A percentile compares a stretch with the other conserved stretches of the same genome.
Conservation (phyloP, 805 yeast genomes). For the Candida nonsorbophila region DNA sequence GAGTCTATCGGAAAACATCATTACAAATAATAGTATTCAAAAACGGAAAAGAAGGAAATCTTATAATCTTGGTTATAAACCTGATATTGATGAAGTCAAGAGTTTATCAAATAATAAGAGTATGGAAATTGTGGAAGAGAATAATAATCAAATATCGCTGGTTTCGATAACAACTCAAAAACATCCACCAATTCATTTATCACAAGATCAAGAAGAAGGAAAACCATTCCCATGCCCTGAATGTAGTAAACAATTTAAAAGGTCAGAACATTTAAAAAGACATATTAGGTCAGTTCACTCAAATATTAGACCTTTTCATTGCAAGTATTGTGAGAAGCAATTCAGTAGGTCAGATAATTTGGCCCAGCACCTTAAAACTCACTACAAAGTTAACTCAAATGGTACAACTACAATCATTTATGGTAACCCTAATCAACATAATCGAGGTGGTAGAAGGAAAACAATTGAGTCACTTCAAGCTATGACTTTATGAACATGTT, state of each 20-base stretch:
- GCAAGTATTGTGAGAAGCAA: slow-evolving; percentile 41
- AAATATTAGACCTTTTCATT: slow-evolving; percentile 40
- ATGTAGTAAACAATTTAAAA: slow-evolving; percentile 37
- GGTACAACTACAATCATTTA: slow-evolving; percentile 26
- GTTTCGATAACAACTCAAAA: not conserved
- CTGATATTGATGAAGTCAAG: slow-evolving; percentile 1
- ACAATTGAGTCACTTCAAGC: slow-evolving; percentile 16
- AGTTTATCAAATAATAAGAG: not conserved
- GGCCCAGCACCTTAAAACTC: slow-evolving; percentile 42
- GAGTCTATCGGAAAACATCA: not conserved
- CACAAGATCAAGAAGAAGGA: slow-evolving; percentile 11
- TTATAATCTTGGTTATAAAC: slow-evolving; percentile 4
- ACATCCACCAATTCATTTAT: not conserved
- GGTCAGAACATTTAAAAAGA: slow-evolving; percentile 39
- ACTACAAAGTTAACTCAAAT: slow-evolving; percentile 25
- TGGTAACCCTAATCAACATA: slow-evolving; percentile 17
- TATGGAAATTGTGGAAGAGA: not conserved
- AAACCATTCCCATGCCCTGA: slow-evolving; percentile 36
- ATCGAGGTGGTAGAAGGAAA: slow-evolving; percentile 34
- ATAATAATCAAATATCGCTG: not conserved
- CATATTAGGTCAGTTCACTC: slow-evolving; percentile 40
- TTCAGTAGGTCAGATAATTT: slow-evolving; percentile 38
- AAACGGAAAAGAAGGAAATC: slow-evolving; percentile 17
- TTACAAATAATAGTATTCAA: slow-evolving; percentile 2
- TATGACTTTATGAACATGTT: no score